These are phyloP conservation scores for Cinchona pubescens DNA, from an alignment of 257 asterid genomes.

Conservation along the genomic window DNA sequence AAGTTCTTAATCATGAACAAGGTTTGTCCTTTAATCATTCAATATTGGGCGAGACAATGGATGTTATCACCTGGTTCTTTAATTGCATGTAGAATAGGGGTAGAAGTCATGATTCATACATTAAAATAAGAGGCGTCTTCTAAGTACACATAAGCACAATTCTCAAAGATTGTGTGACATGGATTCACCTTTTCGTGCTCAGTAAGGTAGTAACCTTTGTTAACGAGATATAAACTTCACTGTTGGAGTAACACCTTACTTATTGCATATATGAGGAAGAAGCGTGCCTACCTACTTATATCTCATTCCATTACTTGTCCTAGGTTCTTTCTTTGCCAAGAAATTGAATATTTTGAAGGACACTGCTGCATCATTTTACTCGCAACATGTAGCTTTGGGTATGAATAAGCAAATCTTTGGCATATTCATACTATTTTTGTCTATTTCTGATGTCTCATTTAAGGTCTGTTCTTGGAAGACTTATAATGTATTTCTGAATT, in stretches of 20 bases:
- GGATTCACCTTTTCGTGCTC: background rate
- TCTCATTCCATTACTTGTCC: background rate
- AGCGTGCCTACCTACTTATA: background rate
- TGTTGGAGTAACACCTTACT: background rate
- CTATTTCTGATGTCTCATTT: background rate
- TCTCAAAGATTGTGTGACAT: background rate
- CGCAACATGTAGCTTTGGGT: background rate
- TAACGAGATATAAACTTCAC: background rate
- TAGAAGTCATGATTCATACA: background rate
- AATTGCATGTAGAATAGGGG: background rate
- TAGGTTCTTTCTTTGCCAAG: background rate
- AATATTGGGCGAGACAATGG: background rate
- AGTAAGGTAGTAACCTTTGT: background rate
- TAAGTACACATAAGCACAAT: background rate
- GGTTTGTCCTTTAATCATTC: too few relatives aligned
- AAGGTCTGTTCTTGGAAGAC: background rate
- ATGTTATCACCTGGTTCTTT: background rate
- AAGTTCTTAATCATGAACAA: background rate
- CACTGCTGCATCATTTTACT: background rate
- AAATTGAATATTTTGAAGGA: background rate
- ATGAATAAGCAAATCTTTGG: background rate
- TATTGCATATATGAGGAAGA: background rate
- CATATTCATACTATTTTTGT: background rate
- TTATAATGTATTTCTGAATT: background rate
- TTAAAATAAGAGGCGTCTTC: background rate